Base-by-base conservation (phyloP, 202 grass and related monocot genomes). In the Saccharum hybrid region DNA sequence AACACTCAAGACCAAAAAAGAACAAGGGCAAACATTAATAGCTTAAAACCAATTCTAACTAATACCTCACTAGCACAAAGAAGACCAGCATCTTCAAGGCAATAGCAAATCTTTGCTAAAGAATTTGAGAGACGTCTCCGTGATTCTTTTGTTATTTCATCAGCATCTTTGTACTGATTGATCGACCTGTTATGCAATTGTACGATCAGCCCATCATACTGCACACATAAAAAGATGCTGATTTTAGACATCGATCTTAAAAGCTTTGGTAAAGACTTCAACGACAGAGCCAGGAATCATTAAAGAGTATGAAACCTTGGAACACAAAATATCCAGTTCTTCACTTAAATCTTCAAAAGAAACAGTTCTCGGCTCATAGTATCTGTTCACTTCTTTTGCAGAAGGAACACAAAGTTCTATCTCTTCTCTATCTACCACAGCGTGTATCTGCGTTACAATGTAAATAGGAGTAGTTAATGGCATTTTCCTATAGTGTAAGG, bases 21-120 rank as follows among this genome's bases (percentile, higher is more conserved):
- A 79, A 39, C 39, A 73, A 72, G 19, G 23, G 2, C 31, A 70
- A 62, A 66, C 11, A 79, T 51, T 7, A 78, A 40, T 52, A 70
- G 37, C 48, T 22, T 8, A 46, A 15, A 68, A 80, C 23, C 10
- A 57, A 80, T 65, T 65, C 37, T 78, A 89, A 59, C 9, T 70
- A 76, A 81, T 91, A 98, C 95, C 92, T 98, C 90, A 75, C 41
- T 85, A 59, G 88, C 90, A 88, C 92, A 98, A 81, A 98, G 66
- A 74, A 94, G 88, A 75, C 95, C 95, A 61, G 83, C 64, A 69
- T 93, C 90, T 84, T 93, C 78, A 68, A 98, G 80, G 78, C 92
- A 98, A 83, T 86, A 80, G 84, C 84, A 86, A 78, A 98, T 91
- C 52, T 91, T 92, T 68, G 83, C 84, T 86, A 79, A 78, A 75